Base-by-base conservation (phyloP, 169 alveolate genomes). In the Fabrea salina region DNA sequence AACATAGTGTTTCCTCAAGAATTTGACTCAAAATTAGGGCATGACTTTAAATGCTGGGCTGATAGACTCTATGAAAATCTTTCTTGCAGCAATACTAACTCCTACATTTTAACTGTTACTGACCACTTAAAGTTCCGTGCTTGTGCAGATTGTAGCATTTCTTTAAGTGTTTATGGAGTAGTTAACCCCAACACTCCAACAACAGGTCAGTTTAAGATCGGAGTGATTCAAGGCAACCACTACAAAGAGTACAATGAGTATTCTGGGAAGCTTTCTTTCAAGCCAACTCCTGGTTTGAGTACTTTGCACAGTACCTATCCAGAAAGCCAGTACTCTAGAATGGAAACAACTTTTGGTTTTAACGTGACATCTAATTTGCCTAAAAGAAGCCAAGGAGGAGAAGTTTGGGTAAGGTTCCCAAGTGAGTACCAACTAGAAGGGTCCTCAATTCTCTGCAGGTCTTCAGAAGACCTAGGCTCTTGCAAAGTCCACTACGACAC, bases 331-430 rank as follows among this genome's bases (percentile, higher is more conserved):
- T 33, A 74, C 49, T 51, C 81, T 32, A 50, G 81, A 22, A 13
- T 30, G 2, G 13, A 19, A 11, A 35, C n/a, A 13, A 16, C 27
- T 2, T 37, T 37, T 19, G 1, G 40, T 33, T 37, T 74, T 0
- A 47, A 74, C 33, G 19, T 74, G n/a, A 74, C 81, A 22, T 27
- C 74, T 51, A 5, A n/a, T 33, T n/a, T 74, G 5, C 81, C 81
- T 33, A n/a, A 30, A 35, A 3, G 49, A 13, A 35, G n/a, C 0
- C 16, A 50, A 22, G 35, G 27, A 50, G 81, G 81, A 1, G 44
- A 37, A 37, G 32, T 74, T 30, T 74, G 35, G 2, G 32, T 74
- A 16, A 39, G 22, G 11, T 74, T 53, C 37, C 81, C 81, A 2
- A 19, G 33, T 5, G 57, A 74, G n/a, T 74, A 37, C 49, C 19